Evolutionary conservation across 345 rosid species (phyloP), one percentile per base, ranked within the genome.

Genomic region (Dipteronia sinensis): DNA sequence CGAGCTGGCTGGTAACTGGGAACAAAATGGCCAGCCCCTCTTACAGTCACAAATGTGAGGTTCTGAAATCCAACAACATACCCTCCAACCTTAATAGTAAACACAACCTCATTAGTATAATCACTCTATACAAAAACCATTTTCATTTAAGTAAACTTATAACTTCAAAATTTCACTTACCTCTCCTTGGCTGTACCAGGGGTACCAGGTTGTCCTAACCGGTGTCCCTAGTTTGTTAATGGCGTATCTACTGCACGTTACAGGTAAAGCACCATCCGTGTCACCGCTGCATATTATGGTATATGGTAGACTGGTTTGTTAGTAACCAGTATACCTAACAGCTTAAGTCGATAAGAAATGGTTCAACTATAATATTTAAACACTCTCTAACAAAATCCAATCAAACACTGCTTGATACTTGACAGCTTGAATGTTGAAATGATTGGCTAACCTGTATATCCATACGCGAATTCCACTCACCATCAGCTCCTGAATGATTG

Each of bases 1-100:
- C 78, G 75, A 51, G 82, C 78, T 7, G 78, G 82, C 31, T 79
- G 66, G 46, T 75, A 63, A 65, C 78, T 79, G 6, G 82, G 82
- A 79, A 79, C 82, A 25, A 69, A 69, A 53, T 79, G 82, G 13
- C 78, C 82, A 31, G 82, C 72, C 0, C 78, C 82, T 69, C 82
- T 74, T 63, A 79, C 58, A 0, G 78, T 79, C 66, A 75, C 78
- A 75, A 79, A 75, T 25, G 82, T 69, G n/a, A 75, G 75, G 59
- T 79, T 79, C 46, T 75, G 22, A 27, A 49, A 79, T 53, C 75
- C 82, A 7, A 69, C 51, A 49, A 61, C 82, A 63, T 79, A 79
- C 64, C 82, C 82, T 49, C 71, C 78, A 16, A 78, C 77, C 77
- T 72, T 53, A 12, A 75, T 1, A 42, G 1, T 19, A 4, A 68